phyloP scores from a whole-genome alignment of 2,329 filamentous ascomycete species.

The Trichoderma sp. region DNA sequence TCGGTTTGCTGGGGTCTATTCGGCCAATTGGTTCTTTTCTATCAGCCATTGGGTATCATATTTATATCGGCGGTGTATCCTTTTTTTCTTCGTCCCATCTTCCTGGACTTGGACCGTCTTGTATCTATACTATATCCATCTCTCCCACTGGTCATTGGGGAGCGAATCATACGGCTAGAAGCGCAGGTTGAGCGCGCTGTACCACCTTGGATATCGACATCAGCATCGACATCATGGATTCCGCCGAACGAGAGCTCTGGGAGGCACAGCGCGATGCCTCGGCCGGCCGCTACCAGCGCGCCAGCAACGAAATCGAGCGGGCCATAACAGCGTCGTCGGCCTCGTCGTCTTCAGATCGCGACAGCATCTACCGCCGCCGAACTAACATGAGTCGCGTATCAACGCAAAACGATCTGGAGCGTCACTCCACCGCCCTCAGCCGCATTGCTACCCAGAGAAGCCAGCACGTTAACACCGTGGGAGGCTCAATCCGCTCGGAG shows the following conservation, averaged over 20 bases:
- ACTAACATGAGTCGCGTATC: constrained; percentile 60
- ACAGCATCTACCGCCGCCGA: constrained; percentile 41
- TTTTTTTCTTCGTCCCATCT: background rate
- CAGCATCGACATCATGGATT: constrained; percentile 41
- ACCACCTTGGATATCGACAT: constrained; percentile 14
- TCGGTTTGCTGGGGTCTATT: background rate
- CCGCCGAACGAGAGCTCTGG: constrained; percentile 55
- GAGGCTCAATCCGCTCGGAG: constrained; percentile 44
- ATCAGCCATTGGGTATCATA: background rate
- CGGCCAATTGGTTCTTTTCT: background rate
- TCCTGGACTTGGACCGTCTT: background rate
- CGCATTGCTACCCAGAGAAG: constrained; percentile 71
- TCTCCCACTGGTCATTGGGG: background rate
- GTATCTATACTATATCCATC: background rate
- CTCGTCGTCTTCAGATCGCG: constrained; percentile 50
- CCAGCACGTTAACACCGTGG: constrained; percentile 74
- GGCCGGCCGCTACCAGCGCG: constrained; percentile 42
- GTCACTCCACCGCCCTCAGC: constrained; percentile 67
- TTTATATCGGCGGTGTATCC: background rate
- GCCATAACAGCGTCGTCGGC: constrained; percentile 56
- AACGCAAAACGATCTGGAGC: constrained; percentile 67
- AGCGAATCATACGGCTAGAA: background rate
- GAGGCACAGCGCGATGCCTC: constrained; percentile 58
- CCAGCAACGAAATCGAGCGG: constrained; percentile 60
- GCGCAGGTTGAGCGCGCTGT: background rate